phyloP scores from a whole-genome alignment of 495 filamentous ascomycete genomes.

The Trichocladium antarcticum region DNA sequence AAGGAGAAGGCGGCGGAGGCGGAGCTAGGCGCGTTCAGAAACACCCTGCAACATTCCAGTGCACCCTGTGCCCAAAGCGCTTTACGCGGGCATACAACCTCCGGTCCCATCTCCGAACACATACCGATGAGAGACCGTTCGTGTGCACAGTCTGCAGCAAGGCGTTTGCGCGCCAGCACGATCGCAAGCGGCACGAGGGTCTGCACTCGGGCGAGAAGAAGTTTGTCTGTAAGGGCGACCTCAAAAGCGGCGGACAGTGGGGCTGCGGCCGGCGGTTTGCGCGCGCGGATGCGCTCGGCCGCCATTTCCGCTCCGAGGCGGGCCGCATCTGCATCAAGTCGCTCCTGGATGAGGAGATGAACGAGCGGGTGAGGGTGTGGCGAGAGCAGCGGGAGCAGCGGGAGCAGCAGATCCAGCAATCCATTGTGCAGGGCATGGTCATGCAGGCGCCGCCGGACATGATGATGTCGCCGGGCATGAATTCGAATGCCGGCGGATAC shows the following conservation, averaged over 20 bases:
- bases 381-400: constrained; percentile 60
- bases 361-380: constrained; percentile 58
- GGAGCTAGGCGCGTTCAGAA: constrained; percentile 73
- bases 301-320: constrained; percentile 95
- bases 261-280: constrained; percentile 90
- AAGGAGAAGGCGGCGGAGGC: constrained; percentile 38
- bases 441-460: constrained; percentile 34
- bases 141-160: constrained; percentile 96
- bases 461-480: constrained; percentile 32
- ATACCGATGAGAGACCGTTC: constrained; percentile 86
- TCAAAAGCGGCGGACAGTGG: constrained; percentile 74
- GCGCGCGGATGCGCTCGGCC: constrained; percentile 84
- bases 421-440: constrained; percentile 38
- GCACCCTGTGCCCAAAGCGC: constrained; percentile 71
- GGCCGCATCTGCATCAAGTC: constrained; percentile 94
- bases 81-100: constrained; percentile 86
- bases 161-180: constrained; percentile 89
- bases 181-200: constrained; percentile 84
- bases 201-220: constrained; percentile 91
- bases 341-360: constrained; percentile 77
- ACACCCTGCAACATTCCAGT: constrained; percentile 88
- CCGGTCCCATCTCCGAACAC: constrained; percentile 81
- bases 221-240: constrained; percentile 86
- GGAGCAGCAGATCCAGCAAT: constrained; percentile 51
- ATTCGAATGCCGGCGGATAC: constrained; percentile 33